A percentile compares a stretch with the other conserved stretches of the same genome.
Conservation (phyloP, 371 early-diverging fungal species). For the Mortierella sp. region DNA sequence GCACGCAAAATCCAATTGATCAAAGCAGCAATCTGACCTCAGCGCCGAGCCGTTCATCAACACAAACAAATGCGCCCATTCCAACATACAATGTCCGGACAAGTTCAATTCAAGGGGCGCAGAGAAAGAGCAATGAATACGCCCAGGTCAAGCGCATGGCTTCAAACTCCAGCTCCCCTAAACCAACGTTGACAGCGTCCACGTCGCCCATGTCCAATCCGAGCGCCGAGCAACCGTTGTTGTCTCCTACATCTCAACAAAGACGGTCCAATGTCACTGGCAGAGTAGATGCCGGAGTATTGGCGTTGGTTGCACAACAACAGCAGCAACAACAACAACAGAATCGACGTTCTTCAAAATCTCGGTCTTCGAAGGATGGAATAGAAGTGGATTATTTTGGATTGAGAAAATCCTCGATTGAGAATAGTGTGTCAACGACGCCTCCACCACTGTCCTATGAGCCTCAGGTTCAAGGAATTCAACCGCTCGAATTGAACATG, state of each 20-base stretch:
- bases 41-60: background rate
- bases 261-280: conserved; percentile 49
- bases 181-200: background rate
- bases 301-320: conserved; percentile 37
- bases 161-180: conserved; percentile 11
- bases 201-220: conserved; percentile 7
- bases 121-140: conserved; percentile 21
- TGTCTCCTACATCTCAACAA: conserved; percentile 33
- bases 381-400: conserved; percentile 40
- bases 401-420: conserved; percentile 23
- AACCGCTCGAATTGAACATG: conserved; percentile 16
- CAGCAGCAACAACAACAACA: conserved; percentile 10
- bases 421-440: conserved; percentile 23
- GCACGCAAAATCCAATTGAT: conserved; percentile 35
- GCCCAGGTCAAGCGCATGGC: conserved; percentile 16
- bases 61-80: background rate
- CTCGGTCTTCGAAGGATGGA: conserved; percentile 29
- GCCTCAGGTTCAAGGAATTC: conserved; percentile 26
- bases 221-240: conserved; percentile 5
- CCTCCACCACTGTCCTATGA: conserved; percentile 40
- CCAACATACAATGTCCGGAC: conserved; percentile 30
- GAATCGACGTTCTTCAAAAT: conserved; percentile 17
- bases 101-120: conserved; percentile 29
- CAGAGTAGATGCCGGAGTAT: conserved; percentile 46
- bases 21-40: background rate